Evolutionary conservation across 2,329 filamentous ascomycete species (phyloP).

Genomic region (Aureobasidium sp.): DNA sequence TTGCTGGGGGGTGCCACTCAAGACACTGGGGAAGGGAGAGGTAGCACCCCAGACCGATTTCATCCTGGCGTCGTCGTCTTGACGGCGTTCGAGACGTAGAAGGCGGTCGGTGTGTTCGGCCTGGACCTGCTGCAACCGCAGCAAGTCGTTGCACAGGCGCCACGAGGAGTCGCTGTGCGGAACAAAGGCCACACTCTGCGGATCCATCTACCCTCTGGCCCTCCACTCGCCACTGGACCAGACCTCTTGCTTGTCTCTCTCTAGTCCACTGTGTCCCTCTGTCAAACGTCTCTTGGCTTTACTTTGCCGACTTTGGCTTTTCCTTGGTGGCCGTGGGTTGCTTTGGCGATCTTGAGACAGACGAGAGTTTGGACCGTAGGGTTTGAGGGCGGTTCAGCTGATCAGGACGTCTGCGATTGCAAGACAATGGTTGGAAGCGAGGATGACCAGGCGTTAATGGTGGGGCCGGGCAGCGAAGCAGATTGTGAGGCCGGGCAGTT

Average conservation of each 20-base stretch:
- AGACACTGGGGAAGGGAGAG: conserved; percentile 81
- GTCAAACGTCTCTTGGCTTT: neutral
- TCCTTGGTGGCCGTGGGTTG: neutral
- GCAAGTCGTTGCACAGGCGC: conserved; percentile 57
- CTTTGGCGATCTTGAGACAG: neutral
- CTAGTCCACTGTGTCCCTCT: neutral
- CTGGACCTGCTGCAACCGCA: conserved; percentile 54
- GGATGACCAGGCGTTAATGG: neutral
- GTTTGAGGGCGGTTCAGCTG: neutral
- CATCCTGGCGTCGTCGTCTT: conserved; percentile 56
- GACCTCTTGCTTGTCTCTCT: neutral
- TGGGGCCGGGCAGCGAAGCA: neutral
- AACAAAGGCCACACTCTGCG: conserved; percentile 54
- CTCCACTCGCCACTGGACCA: conserved; percentile 3
- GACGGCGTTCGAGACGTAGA: conserved; percentile 53
- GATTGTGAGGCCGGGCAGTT: neutral
- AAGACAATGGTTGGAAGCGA: neutral
- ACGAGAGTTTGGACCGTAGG: neutral
- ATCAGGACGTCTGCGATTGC: neutral
- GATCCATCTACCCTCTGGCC: conserved; percentile 46
- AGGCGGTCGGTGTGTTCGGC: conserved; percentile 56
- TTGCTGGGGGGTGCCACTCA: conserved; percentile 78
- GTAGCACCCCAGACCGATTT: conserved; percentile 82
- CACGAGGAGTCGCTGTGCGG: conserved; percentile 52
- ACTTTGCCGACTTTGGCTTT: neutral